Evolutionary conservation across 2,329 filamentous ascomycete genomes (phyloP).

Genomic region (Ophiostoma pallidulum): DNA sequence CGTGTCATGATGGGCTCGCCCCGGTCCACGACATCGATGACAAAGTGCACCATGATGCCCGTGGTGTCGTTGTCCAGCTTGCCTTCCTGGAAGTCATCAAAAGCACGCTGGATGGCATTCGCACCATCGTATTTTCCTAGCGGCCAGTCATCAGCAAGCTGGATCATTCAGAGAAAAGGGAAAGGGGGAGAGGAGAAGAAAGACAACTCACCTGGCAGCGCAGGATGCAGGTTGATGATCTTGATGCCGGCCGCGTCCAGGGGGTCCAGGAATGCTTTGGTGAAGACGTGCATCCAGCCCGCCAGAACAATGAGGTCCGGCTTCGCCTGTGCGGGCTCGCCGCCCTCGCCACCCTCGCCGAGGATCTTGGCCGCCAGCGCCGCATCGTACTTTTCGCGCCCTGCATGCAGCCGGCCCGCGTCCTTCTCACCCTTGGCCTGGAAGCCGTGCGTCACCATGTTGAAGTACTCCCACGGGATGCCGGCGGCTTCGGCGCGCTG

Average conservation of each 20-base stretch:
- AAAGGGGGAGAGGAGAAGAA: not conserved
- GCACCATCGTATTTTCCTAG: conserved; percentile 66
- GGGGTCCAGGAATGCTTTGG: conserved; percentile 58
- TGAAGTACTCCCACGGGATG: conserved; percentile 74
- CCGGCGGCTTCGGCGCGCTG: conserved; percentile 34
- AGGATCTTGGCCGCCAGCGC: conserved; percentile 63
- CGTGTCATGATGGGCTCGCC: conserved; percentile 62
- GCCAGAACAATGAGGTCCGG: conserved; percentile 73
- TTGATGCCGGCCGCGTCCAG: conserved; percentile 51
- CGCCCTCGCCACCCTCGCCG: too few species aligned
- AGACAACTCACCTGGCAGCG: conserved; percentile 47
- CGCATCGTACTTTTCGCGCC: conserved; percentile 61
- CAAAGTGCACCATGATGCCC: conserved; percentile 85
- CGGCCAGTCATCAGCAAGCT: not conserved
- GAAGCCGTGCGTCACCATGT: conserved; percentile 65
- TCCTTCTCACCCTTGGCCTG: conserved; percentile 50
- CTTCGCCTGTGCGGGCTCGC: too few species aligned
- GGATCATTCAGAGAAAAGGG: not conserved
- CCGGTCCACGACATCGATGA: conserved; percentile 70
- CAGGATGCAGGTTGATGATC: conserved; percentile 78
- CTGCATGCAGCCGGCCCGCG: conserved; percentile 40
- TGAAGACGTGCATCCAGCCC: conserved; percentile 82
- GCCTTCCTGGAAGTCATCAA: conserved; percentile 56
- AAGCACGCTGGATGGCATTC: conserved; percentile 68
- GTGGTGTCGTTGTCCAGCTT: conserved; percentile 59